Evolutionary conservation across 768 basidiomycete species (phyloP), one percentile per base, ranked within the genome.

Genomic region (Leccinellum rugosiceps): DNA sequence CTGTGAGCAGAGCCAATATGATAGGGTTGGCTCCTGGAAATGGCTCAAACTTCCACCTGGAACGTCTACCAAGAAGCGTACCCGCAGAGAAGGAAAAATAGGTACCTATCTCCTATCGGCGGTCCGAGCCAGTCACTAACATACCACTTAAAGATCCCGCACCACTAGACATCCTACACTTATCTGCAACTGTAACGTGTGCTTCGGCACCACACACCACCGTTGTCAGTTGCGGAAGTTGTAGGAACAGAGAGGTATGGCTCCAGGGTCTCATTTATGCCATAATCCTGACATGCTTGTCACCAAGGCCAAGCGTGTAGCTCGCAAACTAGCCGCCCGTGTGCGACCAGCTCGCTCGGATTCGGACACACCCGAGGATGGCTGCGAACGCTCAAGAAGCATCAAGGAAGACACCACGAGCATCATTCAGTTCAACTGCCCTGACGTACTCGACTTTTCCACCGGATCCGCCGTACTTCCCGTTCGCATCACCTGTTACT

Each of bases 401-500:
- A 73, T 76, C 31, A 78, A 77, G 34, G 87, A 89, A 74, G 88
- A 88, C 63, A 85, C 85, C 4, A 85, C 83, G 21, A 88, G 87
- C 65, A 94, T 99, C 65, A 87, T 99, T 49, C 89, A 98, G 58
- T 99, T 98, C 76, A 98, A 98, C 67, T 96, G 94, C 62, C 81
- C 91, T 0, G 91, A 95, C 62, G 79, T 91, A 44, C 82, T 98
- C 48, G 92, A 94, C 68, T 94, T 98, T 70, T 87, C 85, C 6
- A 79, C 85, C 13, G 97, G 97, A 21, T 90, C 92, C 19, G 87
- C 87, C 25, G 81, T 91, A 19, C 78, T 99, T n/a, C 96, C 96
- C 8, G 85, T 97, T 35, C 85, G 97, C 47, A 92, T 99, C 59
- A 96, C 96, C 7, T 99, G 97, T 74, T 99, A 99, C 72, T 98